Evolutionary conservation across 345 rosid species (phyloP).

Genomic region (Erucastrum elatum): DNA sequence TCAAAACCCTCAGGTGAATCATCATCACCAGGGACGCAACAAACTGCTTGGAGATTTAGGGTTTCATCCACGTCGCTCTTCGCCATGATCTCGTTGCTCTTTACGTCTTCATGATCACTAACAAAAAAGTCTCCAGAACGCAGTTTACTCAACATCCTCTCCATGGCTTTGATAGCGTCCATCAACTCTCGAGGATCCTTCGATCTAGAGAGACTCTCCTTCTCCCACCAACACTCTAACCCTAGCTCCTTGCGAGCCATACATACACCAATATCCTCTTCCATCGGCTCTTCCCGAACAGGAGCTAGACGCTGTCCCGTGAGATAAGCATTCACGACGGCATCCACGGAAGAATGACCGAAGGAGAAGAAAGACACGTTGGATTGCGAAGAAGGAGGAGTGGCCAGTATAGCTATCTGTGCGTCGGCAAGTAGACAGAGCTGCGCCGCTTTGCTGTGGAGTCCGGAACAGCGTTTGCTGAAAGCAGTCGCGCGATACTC

Average conservation of each 20-base stretch:
- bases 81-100: not conserved
- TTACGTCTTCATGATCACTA: not conserved
- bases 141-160: not conserved
- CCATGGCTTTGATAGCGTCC: not conserved
- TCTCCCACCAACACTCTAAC: not conserved
- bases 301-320: not conserved
- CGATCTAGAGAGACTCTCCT: not conserved
- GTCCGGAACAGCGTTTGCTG: not conserved
- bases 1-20: not conserved
- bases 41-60: not conserved
- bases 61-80: not conserved
- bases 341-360: not conserved
- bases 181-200: not conserved
- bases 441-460: not conserved
- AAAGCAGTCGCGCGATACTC: not conserved
- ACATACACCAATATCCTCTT: not conserved
- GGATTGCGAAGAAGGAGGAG: not conserved
- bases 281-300: not conserved
- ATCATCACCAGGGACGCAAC: not conserved
- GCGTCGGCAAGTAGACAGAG: not conserved
- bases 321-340: not conserved
- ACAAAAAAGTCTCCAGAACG: not conserved
- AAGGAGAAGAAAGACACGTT: not conserved
- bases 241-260: not conserved
- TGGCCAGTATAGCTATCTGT: not conserved